Evolutionary conservation across 768 basidiomycete genomes (phyloP), one percentile per base, ranked within the genome.

Genomic region (Phaeotremella skinneri): DNA sequence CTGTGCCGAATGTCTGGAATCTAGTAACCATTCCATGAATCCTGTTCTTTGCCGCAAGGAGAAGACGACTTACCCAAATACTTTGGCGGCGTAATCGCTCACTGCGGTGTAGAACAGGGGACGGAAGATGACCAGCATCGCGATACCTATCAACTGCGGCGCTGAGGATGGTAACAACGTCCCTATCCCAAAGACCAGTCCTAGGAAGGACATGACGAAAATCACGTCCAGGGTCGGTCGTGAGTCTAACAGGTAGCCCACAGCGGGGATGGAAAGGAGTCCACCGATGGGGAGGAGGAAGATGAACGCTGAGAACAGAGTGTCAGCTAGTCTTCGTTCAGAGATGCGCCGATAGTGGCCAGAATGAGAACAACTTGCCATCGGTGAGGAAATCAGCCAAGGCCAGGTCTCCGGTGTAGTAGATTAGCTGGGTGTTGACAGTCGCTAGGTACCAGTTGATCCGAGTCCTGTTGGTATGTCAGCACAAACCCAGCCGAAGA

Each of bases 371-470:
- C 2, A 31, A 43, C 64, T 42, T 25, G 64, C 68, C 68, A 51
- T 66, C 62, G 0, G 74, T 71, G 30, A 79, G 59, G 11, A 47
- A 55, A 30, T 74, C 66, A 4, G 78, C 78, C 39, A 74, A 39
- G 3, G 51, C 56, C 5, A 27, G 53, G 37, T 70, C 63, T 17
- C 68, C 68, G 3, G 78, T 70, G 57, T 74, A 79, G 55, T 62
- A 77, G 25, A 67, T 48, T 7, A 79, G 66, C 59, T 78, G 78
- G 14, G 64, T 59, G 31, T 62, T 61, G 21, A 75, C 74, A 11
- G 78, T 76, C 41, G 73, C 70, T 30, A 79, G 72, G 56, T 73
- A 77, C 65, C 69, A 79, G 63, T 79, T 79, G 67, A 78, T 79
- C 2, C 79, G 67, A 21, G 70, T 64, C 67, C 62, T 62, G 25